Evolutionary conservation across 164 flowering plant genomes (phyloP).

Genomic region (Macadamia tetraphylla): DNA sequence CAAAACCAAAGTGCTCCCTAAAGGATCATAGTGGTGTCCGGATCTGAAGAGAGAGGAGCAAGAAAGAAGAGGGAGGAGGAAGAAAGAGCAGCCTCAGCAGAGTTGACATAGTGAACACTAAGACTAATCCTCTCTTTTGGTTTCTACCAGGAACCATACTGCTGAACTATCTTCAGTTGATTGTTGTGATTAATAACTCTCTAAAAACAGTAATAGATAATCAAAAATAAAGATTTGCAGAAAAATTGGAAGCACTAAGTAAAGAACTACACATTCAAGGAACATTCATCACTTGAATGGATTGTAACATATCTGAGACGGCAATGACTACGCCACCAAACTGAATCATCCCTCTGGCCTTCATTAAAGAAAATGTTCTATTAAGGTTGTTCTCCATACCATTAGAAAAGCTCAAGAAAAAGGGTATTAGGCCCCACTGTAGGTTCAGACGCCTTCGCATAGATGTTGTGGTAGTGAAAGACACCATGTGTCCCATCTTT

Average conservation of each 20-base stretch:
- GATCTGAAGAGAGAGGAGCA: no score
- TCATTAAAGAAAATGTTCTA: slow-evolving; percentile 77
- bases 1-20: no score
- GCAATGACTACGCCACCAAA: slow-evolving; percentile 93
- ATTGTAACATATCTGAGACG: slow-evolving; percentile 92
- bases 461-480: slow-evolving; percentile 72
- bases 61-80: no score
- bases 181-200: background rate
- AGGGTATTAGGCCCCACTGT: slow-evolving; percentile 94
- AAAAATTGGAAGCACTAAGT: background rate
- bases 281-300: slow-evolving; percentile 94
- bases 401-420: slow-evolving; percentile 75
- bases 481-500: slow-evolving; percentile 88
- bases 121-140: background rate
- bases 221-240: background rate
- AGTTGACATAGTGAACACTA: background rate
- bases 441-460: slow-evolving; percentile 83
- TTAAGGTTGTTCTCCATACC: slow-evolving; percentile 96
- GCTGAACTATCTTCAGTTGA: background rate
- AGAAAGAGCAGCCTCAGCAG: no score
- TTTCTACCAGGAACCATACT: background rate
- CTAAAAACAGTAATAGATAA: slow-evolving; percentile 3
- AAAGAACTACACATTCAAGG: slow-evolving; percentile 33
- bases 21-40: no score
- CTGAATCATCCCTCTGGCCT: slow-evolving; percentile 85